Conservation (phyloP, 148 eudicot genomes). For the Limonium bicolor region DNA sequence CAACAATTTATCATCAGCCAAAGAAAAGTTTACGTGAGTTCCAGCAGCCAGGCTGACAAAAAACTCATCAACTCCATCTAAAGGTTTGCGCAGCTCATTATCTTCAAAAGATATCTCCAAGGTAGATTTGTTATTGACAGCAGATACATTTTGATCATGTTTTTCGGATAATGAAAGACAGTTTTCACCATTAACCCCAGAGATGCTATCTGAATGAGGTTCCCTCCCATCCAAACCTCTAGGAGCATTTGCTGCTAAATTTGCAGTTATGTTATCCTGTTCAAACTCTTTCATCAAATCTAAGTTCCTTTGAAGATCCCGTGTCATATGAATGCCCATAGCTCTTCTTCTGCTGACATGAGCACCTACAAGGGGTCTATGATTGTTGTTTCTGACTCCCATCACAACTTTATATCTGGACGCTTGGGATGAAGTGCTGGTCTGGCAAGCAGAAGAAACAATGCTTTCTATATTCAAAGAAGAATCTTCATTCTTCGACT, state of each 20-base stretch:
- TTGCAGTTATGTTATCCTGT: constrained; percentile 15
- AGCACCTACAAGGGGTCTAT: no score
- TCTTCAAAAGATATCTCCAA: constrained; percentile 64
- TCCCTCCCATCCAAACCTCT: constrained; percentile 1
- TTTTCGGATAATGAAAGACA: constrained; percentile 9
- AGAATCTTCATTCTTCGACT: no score
- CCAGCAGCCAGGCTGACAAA: constrained; percentile 64
- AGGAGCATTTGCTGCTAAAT: constrained; percentile 8
- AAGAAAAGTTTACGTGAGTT: constrained; percentile 17
- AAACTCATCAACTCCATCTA: constrained; percentile 47
- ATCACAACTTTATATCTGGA: constrained; percentile 69
- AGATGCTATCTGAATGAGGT: background rate
- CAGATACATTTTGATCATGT: constrained; percentile 11
- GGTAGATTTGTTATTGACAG: constrained; percentile 13
- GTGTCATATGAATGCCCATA: constrained; percentile 90
- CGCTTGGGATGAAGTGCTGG: no score
- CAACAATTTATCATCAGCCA: constrained; percentile 13
- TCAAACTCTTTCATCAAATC: constrained; percentile 80
- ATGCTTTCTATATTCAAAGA: no score
- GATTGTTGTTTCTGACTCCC: constrained; percentile 44
- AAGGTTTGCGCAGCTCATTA: constrained; percentile 17
- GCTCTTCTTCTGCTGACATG: constrained; percentile 77
- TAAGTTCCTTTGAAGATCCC: constrained; percentile 82
- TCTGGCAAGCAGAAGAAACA: no score
- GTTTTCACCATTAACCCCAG: constrained; percentile 8